These are phyloP conservation scores for Pisolithus thermaeus DNA, from an alignment of 1,284 basidiomycete species.

Conservation along the genomic window DNA sequence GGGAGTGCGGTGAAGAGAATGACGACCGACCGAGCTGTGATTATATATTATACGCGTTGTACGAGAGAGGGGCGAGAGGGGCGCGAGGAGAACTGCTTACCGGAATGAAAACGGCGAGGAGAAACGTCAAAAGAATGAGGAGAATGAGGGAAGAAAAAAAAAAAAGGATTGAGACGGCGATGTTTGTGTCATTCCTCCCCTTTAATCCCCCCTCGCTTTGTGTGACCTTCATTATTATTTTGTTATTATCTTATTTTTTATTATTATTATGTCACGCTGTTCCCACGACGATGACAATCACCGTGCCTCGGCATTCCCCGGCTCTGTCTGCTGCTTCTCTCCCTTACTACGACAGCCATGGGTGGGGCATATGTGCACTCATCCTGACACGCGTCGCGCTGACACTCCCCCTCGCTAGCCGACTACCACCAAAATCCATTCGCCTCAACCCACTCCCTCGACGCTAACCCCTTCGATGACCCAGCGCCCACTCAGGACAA, in stretches of 20 bases:
- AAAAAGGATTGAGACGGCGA: conserved; percentile 7
- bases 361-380: conserved; percentile 11
- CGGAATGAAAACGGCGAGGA: conserved; percentile 12
- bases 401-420: conserved; percentile 19
- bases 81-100: conserved; percentile 2
- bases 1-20: conserved; percentile 28
- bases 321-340: no score
- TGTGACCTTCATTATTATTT: no score
- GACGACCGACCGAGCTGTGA: conserved; percentile 6
- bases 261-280: no score
- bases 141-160: background rate
- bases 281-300: no score
- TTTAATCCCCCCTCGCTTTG: background rate
- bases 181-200: background rate
- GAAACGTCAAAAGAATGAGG: conserved; percentile 6
- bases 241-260: no score
- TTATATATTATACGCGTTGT: background rate
- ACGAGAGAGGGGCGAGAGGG: background rate
- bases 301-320: no score
- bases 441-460: conserved; percentile 76
- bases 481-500: conserved; percentile 37
- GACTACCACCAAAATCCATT: conserved; percentile 66
- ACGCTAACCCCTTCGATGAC: conserved; percentile 81
- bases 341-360: conserved; percentile 13
- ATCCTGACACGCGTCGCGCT: conserved; percentile 1